Evolutionary conservation across 2,329 filamentous ascomycete species (phyloP).

Genomic region (Parastagonospora avenae): DNA sequence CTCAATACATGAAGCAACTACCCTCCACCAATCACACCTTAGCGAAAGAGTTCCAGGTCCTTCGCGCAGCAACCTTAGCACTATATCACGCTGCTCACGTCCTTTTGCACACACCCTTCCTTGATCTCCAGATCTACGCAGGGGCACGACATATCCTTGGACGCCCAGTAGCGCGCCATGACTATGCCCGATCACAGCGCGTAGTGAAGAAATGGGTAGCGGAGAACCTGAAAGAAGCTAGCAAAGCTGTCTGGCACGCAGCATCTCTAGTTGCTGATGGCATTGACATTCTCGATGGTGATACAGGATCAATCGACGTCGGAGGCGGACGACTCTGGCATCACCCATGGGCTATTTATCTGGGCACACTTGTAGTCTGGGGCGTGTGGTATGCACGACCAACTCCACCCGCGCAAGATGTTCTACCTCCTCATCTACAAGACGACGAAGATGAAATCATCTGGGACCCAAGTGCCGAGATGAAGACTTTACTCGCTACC

Average conservation of each 20-base stretch:
- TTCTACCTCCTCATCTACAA: constrained; percentile 4
- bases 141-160: constrained; percentile 65
- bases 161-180: constrained; percentile 56
- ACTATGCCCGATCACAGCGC: constrained; percentile 58
- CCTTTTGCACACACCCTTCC: constrained; percentile 62
- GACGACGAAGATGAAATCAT: constrained; percentile 56
- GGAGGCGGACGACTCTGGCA: constrained; percentile 61
- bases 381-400: constrained; percentile 57
- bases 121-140: constrained; percentile 67
- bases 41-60: constrained; percentile 52
- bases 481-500: constrained; percentile 50
- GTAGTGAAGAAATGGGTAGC: constrained; percentile 59
- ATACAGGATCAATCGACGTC: constrained; percentile 44
- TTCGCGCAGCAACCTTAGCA: constrained; percentile 57
- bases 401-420: constrained; percentile 1
- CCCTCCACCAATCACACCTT: constrained; percentile 38
- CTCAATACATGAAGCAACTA: constrained; percentile 34
- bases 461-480: constrained; percentile 57
- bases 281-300: constrained; percentile 52
- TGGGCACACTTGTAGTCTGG: constrained; percentile 65
- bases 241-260: constrained; percentile 59
- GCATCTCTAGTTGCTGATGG: constrained; percentile 59
- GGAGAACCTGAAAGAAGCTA: constrained; percentile 41
- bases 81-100: constrained; percentile 65
- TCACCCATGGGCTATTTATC: constrained; percentile 66